These are phyloP conservation scores for Phytophthora niederhauseri DNA, from an alignment of 352 stramenopile species.

Conservation along the genomic window DNA sequence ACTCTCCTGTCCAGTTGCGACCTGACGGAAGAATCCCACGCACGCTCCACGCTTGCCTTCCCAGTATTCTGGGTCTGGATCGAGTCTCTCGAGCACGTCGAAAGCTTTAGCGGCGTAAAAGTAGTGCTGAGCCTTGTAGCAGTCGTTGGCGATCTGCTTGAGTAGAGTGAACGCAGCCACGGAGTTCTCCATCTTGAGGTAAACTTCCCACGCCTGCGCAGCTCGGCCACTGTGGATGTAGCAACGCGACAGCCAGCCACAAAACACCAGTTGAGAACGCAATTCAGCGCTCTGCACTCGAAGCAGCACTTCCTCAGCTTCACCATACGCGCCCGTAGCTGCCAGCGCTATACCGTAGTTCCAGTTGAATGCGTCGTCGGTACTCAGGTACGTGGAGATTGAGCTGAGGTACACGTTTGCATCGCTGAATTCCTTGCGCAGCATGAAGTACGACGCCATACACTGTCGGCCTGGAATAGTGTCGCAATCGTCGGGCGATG, in stretches of 20 bases:
- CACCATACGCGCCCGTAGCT: slow-evolving; percentile 44
- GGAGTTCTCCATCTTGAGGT: slow-evolving; percentile 60
- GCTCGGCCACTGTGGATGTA: slow-evolving; percentile 46
- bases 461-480: slow-evolving; percentile 73
- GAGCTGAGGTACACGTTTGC: slow-evolving; percentile 75
- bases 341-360: slow-evolving; percentile 76
- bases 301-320: slow-evolving; percentile 62
- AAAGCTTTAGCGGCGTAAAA: slow-evolving; percentile 76
- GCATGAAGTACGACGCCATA: slow-evolving; percentile 74
- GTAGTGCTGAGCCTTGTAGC: slow-evolving; percentile 60
- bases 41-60: slow-evolving; percentile 77
- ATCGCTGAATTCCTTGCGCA: slow-evolving; percentile 70
- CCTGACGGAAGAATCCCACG: slow-evolving; percentile 64
- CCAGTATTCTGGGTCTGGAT: slow-evolving; percentile 76
- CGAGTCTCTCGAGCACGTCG: slow-evolving; percentile 73
- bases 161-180: slow-evolving; percentile 55
- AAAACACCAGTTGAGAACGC: slow-evolving; percentile 43
- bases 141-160: slow-evolving; percentile 76
- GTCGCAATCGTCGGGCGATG: slow-evolving; percentile 50
- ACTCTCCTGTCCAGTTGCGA: slow-evolving; percentile 44
- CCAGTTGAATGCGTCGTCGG: slow-evolving; percentile 78
- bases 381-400: slow-evolving; percentile 57
- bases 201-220: slow-evolving; percentile 68
- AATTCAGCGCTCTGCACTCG: slow-evolving; percentile 48
- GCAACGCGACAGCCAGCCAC: slow-evolving; percentile 61